Evolutionary conservation across 805 yeast genomes (phyloP).

Genomic region (Zygosaccharomyces bisporus): DNA sequence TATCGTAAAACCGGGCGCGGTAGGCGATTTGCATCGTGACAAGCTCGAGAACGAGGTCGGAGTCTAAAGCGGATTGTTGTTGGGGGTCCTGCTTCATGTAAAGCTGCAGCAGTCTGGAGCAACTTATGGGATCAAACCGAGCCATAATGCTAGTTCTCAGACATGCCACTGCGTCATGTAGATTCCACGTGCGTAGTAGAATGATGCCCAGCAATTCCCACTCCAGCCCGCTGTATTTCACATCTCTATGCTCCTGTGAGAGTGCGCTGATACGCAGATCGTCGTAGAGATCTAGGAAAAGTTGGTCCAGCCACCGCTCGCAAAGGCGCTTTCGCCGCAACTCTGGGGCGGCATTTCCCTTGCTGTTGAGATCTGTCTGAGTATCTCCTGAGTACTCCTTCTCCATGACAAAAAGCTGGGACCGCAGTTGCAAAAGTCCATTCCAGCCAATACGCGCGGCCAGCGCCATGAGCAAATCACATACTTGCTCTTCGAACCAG

Average conservation of each 20-base stretch:
- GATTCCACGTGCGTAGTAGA: conserved; percentile 46
- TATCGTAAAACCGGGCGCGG: conserved; percentile 63
- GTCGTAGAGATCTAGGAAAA: conserved; percentile 36
- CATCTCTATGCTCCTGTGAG: conserved; percentile 28
- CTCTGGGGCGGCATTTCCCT: conserved; percentile 20
- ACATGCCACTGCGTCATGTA: conserved; percentile 48
- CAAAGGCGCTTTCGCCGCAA: conserved; percentile 30
- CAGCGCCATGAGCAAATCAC: conserved; percentile 66
- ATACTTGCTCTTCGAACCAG: conserved; percentile 43
- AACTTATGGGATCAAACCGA: conserved; percentile 60
- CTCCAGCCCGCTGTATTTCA: conserved; percentile 59
- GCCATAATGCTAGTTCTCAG: conserved; percentile 51
- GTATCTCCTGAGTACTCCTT: conserved; percentile 46
- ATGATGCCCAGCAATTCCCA: conserved; percentile 71
- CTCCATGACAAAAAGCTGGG: conserved; percentile 77
- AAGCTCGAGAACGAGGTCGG: conserved; percentile 41
- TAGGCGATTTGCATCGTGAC: conserved; percentile 54
- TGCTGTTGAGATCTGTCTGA: conserved; percentile 7
- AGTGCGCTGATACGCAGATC: conserved; percentile 34
- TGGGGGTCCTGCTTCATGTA: conserved; percentile 22
- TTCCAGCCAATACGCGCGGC: conserved; percentile 81
- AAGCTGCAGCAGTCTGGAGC: conserved; percentile 46
- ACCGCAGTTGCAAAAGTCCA: conserved; percentile 57
- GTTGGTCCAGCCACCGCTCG: conserved; percentile 35
- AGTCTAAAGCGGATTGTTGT: conserved; percentile 22